These are phyloP conservation scores for Letharia lupina DNA, from an alignment of 495 filamentous ascomycete species.

Conservation along the genomic window DNA sequence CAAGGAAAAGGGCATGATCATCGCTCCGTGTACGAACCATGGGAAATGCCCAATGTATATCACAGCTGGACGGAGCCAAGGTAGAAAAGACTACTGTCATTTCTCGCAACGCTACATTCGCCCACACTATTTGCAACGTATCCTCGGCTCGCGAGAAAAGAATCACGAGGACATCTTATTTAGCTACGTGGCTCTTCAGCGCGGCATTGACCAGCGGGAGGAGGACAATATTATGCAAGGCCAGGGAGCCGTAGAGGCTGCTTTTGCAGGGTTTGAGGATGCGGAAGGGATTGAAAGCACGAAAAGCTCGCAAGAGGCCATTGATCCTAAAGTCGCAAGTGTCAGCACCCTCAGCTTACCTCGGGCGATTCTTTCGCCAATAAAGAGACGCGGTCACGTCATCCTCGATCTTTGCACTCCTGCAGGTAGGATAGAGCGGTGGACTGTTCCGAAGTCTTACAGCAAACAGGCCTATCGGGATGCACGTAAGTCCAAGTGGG, in stretches of 20 bases:
- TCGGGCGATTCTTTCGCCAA: conserved; percentile 63
- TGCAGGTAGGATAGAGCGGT: conserved; percentile 77
- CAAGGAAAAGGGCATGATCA: conserved; percentile 79
- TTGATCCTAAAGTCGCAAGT: conserved; percentile 2
- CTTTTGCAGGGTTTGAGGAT: conserved; percentile 45
- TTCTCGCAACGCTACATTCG: conserved; percentile 85
- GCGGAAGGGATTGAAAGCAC: conserved; percentile 12
- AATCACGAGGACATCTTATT: conserved; percentile 90
- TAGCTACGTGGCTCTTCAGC: conserved; percentile 81
- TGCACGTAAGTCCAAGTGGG: conserved; percentile 83
- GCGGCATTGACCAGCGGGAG: conserved; percentile 53
- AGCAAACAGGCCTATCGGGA: conserved; percentile 77
- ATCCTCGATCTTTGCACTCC: conserved; percentile 89
- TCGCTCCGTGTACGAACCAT: conserved; percentile 95
- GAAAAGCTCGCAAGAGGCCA: conserved; percentile 5
- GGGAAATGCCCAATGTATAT: conserved; percentile 80
- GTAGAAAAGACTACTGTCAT: conserved; percentile 83
- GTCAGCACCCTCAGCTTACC: conserved; percentile 64
- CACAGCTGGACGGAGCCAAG: conserved; percentile 52
- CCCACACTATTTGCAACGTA: conserved; percentile 69
- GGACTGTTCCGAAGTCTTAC: conserved; percentile 79
- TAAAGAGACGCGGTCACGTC: conserved; percentile 83
- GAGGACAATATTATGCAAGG: conserved; percentile 35
- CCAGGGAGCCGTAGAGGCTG: conserved; percentile 38
- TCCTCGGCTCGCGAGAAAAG: conserved; percentile 57